Evolutionary conservation across 2,329 filamentous ascomycete genomes (phyloP).

Genomic region (Fusarium sp.): DNA sequence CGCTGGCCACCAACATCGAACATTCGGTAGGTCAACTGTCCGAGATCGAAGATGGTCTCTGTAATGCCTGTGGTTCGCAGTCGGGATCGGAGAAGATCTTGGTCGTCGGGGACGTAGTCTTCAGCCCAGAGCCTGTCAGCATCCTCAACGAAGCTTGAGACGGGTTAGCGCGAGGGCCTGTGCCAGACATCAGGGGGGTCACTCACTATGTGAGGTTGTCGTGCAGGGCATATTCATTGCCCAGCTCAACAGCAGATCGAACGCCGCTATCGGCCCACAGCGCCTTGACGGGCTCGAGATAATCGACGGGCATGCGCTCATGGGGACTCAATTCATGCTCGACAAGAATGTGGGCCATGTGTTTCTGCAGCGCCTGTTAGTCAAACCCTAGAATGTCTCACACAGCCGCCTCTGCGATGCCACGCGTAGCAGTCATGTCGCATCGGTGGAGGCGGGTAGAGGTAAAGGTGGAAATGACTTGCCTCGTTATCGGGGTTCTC

Average conservation of each 20-base stretch:
- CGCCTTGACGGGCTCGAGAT: constrained; percentile 82
- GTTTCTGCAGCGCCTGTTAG: constrained; percentile 69
- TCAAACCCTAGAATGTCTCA: constrained; percentile 46
- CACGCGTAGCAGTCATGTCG: constrained; percentile 1
- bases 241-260: constrained; percentile 87
- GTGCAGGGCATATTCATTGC: constrained; percentile 96
- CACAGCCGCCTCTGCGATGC: constrained; percentile 7
- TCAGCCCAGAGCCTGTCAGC: constrained; percentile 80
- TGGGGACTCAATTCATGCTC: constrained; percentile 87
- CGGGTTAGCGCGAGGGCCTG: constrained; percentile 30
- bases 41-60: constrained; percentile 92
- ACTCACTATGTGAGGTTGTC: constrained; percentile 95
- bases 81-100: constrained; percentile 92
- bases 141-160: constrained; percentile 81
- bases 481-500: constrained; percentile 84
- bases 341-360: constrained; percentile 80
- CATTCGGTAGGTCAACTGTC: constrained; percentile 95
- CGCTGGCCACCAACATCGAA: constrained; percentile 94
- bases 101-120: constrained; percentile 89
- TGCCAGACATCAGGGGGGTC: background rate
- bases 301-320: constrained; percentile 83
- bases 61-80: constrained; percentile 95
- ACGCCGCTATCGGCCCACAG: constrained; percentile 89
- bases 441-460: background rate
- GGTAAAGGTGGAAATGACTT: constrained; percentile 47